phyloP scores from a whole-genome alignment of 148 eudicot species.

The Rhododendron kiyosumense region DNA sequence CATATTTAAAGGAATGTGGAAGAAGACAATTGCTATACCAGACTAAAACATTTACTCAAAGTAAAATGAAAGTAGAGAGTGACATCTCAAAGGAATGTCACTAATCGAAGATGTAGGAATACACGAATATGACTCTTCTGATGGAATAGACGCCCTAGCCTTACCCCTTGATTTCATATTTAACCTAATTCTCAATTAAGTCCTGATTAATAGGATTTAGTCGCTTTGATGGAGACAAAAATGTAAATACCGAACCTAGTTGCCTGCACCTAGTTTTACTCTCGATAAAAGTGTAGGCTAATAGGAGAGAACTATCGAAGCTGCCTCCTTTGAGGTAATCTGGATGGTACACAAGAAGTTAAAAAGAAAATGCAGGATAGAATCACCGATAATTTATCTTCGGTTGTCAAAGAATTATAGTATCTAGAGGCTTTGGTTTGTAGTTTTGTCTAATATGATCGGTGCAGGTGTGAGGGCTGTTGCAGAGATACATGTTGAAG shows the following conservation, averaged over 20 bases:
- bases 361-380: neutral
- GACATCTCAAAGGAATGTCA: neutral
- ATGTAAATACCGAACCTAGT: neutral
- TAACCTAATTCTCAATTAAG: neutral
- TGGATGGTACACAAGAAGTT: neutral
- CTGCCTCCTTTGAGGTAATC: neutral
- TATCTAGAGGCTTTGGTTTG: neutral
- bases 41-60: neutral
- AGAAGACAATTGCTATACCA: neutral
- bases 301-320: neutral
- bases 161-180: neutral
- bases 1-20: neutral
- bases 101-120: neutral
- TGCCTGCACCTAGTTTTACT: neutral
- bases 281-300: neutral
- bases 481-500: slow-evolving; percentile 67
- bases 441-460: slow-evolving; percentile 5
- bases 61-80: neutral
- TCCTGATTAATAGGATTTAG: neutral
- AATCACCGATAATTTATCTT: neutral
- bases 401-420: neutral
- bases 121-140: neutral
- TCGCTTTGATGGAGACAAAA: neutral
- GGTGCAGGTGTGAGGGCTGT: slow-evolving; percentile 71
- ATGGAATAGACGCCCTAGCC: neutral